A percentile compares a stretch with the other conserved stretches of the same genome.
phyloP scores from a whole-genome alignment of 257 asterid species.

The Lithospermum erythrorhizon region DNA sequence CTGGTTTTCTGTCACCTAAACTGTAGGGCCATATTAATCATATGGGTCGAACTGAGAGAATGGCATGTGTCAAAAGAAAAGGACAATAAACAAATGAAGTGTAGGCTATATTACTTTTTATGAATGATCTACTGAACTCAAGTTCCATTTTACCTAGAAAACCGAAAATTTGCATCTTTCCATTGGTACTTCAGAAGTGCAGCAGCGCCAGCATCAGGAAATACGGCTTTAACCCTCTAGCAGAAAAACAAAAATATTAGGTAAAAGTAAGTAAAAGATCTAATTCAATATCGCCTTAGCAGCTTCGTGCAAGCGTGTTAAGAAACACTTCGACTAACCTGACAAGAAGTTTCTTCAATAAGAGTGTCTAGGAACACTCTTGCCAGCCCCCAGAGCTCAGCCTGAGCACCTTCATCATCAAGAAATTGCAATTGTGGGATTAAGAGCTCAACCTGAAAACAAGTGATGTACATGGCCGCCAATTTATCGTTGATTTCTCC shows the following conservation, averaged over 20 bases:
- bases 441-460: constrained; percentile 72
- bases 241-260: constrained; percentile 24
- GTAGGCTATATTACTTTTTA: not conserved
- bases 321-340: constrained; percentile 29
- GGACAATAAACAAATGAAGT: not conserved
- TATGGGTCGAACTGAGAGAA: constrained; percentile 9
- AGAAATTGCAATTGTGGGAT: constrained; percentile 91
- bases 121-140: not conserved
- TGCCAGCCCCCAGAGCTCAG: constrained; percentile 86
- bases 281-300: too few relatives aligned
- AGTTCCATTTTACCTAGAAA: constrained; percentile 46
- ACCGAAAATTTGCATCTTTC: constrained; percentile 85
- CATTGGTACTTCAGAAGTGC: constrained; percentile 78
- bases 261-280: constrained; percentile 9
- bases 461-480: too few relatives aligned
- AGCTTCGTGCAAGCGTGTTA: too few relatives aligned
- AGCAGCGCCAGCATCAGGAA: constrained; percentile 99
- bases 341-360: constrained; percentile 64
- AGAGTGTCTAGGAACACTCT: constrained; percentile 64
- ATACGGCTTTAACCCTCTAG: constrained; percentile 83
- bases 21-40: constrained; percentile 32
- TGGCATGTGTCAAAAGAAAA: not conserved
- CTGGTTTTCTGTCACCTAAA: constrained; percentile 90
- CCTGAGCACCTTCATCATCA: constrained; percentile 94
- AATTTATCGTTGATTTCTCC: too few relatives aligned